These are phyloP conservation scores for Candida ipomoeae DNA, from an alignment of 805 yeast genomes.

Conservation along the genomic window DNA sequence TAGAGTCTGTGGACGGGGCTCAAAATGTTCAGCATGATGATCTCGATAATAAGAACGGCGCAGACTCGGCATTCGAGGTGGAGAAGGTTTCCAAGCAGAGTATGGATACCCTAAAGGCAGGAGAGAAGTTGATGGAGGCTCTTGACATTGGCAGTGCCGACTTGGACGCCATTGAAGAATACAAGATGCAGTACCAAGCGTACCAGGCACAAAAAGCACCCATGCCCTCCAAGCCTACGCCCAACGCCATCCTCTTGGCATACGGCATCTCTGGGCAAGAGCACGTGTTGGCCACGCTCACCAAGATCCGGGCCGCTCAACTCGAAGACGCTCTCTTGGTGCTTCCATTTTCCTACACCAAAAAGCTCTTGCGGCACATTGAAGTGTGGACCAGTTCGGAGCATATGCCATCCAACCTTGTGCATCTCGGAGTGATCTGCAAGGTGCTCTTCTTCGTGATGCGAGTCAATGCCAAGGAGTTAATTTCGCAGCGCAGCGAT, in stretches of 20 bases:
- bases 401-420: constrained; percentile 37
- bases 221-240: constrained; percentile 57
- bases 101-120: constrained; percentile 87
- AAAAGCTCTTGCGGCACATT: constrained; percentile 66
- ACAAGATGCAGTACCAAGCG: constrained; percentile 40
- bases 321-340: constrained; percentile 90
- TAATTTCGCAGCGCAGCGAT: constrained; percentile 65
- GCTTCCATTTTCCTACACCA: constrained; percentile 80
- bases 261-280: constrained; percentile 67
- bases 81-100: constrained; percentile 76
- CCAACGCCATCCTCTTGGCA: constrained; percentile 71
- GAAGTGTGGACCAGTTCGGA: constrained; percentile 63
- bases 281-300: constrained; percentile 69
- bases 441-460: constrained; percentile 73
- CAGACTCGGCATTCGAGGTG: constrained; percentile 48
- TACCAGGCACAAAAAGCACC: constrained; percentile 38
- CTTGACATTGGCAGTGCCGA: constrained; percentile 78
- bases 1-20: constrained; percentile 27
- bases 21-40: not conserved
- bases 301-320: constrained; percentile 74
- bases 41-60: constrained; percentile 38
- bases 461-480: constrained; percentile 70
- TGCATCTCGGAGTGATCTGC: constrained; percentile 62
- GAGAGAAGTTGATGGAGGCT: constrained; percentile 90
- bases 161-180: constrained; percentile 51